Evolutionary conservation across 305 asterid species (phyloP), one percentile per base, ranked within the genome.

Genomic region (Ilex paraguariensis): DNA sequence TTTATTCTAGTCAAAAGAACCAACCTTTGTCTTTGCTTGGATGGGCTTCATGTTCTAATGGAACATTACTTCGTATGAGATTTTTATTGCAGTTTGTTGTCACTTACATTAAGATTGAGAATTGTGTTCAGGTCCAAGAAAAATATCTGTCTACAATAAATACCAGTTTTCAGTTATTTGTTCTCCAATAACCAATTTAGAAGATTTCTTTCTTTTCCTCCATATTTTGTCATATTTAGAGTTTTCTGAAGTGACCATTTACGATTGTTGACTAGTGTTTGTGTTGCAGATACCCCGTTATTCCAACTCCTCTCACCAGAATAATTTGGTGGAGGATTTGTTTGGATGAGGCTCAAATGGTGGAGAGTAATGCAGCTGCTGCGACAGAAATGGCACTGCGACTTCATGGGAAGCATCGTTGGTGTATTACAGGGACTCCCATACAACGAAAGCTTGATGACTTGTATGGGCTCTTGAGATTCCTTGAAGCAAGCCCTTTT

Each of bases 311-410:
- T 54, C 83, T 93, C 66, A 93, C 97, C 66, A 84, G 96, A 85
- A 81, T 93, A 65, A 70, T 90, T 46, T 93, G 99, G 99, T 93
- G 99, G 99, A 93, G 99, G 73, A 74, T 93, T 72, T 93, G 99
- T 75, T 59, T 93, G 84, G 99, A 93, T 83, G 99, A 93, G 83
- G 99, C 97, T 82, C 99, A 93, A 82, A 93, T 90, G 96, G 99
- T 90, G 72, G 99, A 93, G 81, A 89, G 92, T 70, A 87, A 81
- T 86, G 91, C 95, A 75, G 89, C 96, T 53, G 87, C 95, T 46
- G 92, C 99, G 58, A 82, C 91, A 66, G 99, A 86, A 73, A 81
- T 93, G 87, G 97, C 99, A 14, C 54, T 93, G 66, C 87, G 99
- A 65, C 78, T 90, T 54, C 95, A 86, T 74, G 92, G 92, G 66